Conservation (phyloP, 106 monocot species). For the Acanthochlamys bracteata region DNA sequence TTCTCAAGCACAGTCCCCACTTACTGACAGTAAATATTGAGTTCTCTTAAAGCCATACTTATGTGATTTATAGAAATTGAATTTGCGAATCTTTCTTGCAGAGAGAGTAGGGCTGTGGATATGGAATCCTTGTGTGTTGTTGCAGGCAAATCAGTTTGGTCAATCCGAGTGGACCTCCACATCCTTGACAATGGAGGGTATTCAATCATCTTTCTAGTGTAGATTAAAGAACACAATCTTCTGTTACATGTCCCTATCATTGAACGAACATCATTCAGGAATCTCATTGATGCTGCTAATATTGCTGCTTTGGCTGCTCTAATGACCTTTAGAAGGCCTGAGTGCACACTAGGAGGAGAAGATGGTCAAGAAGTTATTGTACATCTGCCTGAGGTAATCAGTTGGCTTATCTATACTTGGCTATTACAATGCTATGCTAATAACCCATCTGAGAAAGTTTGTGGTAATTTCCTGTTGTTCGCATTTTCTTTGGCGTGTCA, state of each 20-base stretch:
- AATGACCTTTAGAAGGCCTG: conserved; percentile 72
- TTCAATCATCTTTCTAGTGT: background rate
- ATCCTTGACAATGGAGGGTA: conserved; percentile 99
- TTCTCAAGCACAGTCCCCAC: background rate
- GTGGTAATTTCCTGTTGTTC: no score
- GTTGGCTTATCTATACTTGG: no score
- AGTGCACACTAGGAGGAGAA: conserved; percentile 78
- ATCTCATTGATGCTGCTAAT: conserved; percentile 98
- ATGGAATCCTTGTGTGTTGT: conserved; percentile 92
- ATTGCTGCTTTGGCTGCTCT: conserved; percentile 90
- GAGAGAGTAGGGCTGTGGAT: conserved; percentile 96
- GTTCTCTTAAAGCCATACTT: background rate
- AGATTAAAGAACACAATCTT: background rate
- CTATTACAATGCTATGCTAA: no score
- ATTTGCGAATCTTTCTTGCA: conserved; percentile 13
- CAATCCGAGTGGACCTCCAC: conserved; percentile 85
- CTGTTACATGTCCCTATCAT: conserved; percentile 1
- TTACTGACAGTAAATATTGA: background rate
- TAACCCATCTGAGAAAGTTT: no score
- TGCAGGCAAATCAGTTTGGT: conserved; percentile 95
- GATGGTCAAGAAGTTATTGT: conserved; percentile 70
- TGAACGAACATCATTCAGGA: conserved; percentile 35
- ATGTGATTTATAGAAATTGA: background rate
- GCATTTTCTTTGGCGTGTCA: no score
- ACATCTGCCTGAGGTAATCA: conserved; percentile 72